phyloP scores from a whole-genome alignment of 139 green algal genomes.

The Coelastrella sp. region DNA sequence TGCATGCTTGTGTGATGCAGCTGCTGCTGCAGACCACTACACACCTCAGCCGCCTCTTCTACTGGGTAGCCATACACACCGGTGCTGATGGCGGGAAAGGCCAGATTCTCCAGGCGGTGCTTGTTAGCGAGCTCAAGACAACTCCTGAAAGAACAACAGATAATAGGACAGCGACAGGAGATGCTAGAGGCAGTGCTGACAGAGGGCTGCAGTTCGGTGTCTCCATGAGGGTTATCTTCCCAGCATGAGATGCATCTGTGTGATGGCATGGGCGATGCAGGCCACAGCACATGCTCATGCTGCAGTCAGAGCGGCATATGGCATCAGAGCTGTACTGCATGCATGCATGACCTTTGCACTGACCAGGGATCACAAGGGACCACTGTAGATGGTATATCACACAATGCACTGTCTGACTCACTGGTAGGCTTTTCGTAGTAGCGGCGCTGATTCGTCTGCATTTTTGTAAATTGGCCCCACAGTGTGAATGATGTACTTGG shows the following conservation, averaged over 20 bases:
- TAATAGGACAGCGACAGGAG: not conserved
- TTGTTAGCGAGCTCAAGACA: constrained; percentile 72
- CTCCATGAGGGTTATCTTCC: not conserved
- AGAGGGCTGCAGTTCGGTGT: too few relatives aligned
- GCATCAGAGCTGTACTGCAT: too few relatives aligned
- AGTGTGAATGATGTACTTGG: constrained; percentile 91
- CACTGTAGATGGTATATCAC: not conserved
- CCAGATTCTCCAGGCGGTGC: constrained; percentile 69
- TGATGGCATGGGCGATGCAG: not conserved
- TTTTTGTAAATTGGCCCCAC: constrained; percentile 87
- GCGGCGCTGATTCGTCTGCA: constrained; percentile 57
- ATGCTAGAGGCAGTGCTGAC: not conserved
- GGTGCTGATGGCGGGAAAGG: constrained; percentile 91
- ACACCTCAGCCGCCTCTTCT: constrained; percentile 74
- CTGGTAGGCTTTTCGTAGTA: constrained; percentile 79
- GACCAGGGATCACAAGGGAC: too few relatives aligned
- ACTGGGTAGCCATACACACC: constrained; percentile 89
- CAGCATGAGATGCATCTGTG: too few relatives aligned
- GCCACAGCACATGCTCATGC: not conserved
- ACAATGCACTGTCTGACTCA: constrained; percentile 9
- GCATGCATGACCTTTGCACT: too few relatives aligned
- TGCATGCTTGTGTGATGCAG: too few relatives aligned
- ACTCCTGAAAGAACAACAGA: constrained; percentile 39
- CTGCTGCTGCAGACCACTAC: not conserved
- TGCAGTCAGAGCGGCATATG: not conserved